These are phyloP conservation scores for Daldinia sp. DNA, from an alignment of 2,329 filamentous ascomycete genomes.

Conservation along the genomic window DNA sequence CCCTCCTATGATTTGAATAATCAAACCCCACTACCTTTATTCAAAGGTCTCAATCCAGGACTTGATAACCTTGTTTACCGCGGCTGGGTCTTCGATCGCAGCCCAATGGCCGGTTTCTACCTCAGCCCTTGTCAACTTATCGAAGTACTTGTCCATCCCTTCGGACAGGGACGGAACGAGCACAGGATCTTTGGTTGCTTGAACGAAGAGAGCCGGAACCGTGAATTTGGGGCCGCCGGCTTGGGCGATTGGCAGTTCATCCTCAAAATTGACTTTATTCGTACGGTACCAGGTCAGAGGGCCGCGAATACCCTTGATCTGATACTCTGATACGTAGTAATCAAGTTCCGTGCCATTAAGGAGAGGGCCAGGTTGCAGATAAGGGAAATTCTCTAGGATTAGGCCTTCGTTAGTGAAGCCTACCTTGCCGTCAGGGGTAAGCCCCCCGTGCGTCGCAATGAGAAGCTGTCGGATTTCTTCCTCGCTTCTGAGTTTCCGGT, in stretches of 20 bases:
- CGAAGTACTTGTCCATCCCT: conserved; percentile 69
- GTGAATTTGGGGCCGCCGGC: conserved; percentile 53
- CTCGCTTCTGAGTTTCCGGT: conserved; percentile 59
- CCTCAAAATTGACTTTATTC: conserved; percentile 70
- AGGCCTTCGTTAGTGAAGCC: conserved; percentile 62
- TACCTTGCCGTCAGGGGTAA: conserved; percentile 56
- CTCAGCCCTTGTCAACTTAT: conserved; percentile 51
- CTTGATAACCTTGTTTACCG: conserved; percentile 13
- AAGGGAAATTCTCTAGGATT: conserved; percentile 51
- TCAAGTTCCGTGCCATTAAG: conserved; percentile 71
- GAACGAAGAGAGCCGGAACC: conserved; percentile 71
- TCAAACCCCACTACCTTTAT: background rate
- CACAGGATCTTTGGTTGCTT: conserved; percentile 69
- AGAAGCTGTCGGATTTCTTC: conserved; percentile 69
- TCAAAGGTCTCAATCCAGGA: conserved; percentile 1
- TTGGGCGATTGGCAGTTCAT: conserved; percentile 61
- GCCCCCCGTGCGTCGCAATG: conserved; percentile 69
- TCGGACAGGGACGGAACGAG: conserved; percentile 69
- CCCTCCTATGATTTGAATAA: background rate
- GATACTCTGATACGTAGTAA: conserved; percentile 73
- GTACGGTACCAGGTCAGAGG: conserved; percentile 77
- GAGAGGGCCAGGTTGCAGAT: conserved; percentile 61
- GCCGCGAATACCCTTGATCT: conserved; percentile 69
- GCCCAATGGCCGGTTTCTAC: conserved; percentile 28
- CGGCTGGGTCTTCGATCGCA: conserved; percentile 13